Evolutionary conservation across 345 rosid species (phyloP), one percentile per base, ranked within the genome.

Genomic region (Populus tremula): DNA sequence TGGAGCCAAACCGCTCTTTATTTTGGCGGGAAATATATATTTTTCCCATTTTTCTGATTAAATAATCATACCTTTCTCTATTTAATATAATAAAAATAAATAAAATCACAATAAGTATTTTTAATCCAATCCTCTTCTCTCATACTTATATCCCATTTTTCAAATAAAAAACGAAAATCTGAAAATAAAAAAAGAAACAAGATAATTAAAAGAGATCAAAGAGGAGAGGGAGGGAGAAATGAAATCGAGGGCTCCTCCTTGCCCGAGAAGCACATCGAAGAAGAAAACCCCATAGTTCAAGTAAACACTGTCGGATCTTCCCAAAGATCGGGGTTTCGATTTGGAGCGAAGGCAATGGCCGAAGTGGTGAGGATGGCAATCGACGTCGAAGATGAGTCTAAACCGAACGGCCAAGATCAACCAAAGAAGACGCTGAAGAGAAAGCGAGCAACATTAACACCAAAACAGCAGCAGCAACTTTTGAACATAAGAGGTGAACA

Each of bases 341-440:
- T 35, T 41, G 25, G 33, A 14, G 35, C 10, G 2, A 38, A 8
- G 21, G 31, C 35, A 68, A 77, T 77, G 80, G 65, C 36, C 20
- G 80, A 70, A 0, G 12, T 45, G 35, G 9, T 7, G 27, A 21
- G 0, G 71, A 74, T 67, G 49, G 69, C 38, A 4, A 43, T 56
- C 23, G 77, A 79, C 72, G 50, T n/a, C 11, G 70, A 61, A 7
- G 64, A 64, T 10, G 74, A 69, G 39, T 16, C 56, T 1, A 72
- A 79, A 69, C 73, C 62, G 39, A 75, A 29, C 67, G 29, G 65
- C 70, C 84, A 56, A 54, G 83, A 74, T 21, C 82, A 76, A 20
- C 74, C 81, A 21, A 87, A 75, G 83, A 88, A 82, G 74, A 31
- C 74, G n/a, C 85, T 33, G 23, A 90, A 89, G 87, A 84, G 97